Evolutionary conservation across 495 filamentous ascomycete species (phyloP), one percentile per base, ranked within the genome.

Genomic region (Mytilinidion resinicola): DNA sequence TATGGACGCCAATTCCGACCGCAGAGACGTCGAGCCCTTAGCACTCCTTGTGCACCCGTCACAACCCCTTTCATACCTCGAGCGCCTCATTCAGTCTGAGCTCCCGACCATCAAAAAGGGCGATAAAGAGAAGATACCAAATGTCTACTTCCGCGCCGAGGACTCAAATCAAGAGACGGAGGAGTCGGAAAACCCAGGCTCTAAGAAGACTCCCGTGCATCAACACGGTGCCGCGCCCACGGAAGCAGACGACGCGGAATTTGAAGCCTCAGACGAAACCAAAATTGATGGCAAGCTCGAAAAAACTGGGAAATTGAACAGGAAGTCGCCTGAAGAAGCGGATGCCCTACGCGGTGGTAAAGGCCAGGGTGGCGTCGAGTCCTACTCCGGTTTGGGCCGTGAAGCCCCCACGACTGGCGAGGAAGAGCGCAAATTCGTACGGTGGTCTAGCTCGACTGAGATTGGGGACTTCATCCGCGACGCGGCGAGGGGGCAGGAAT

Each of bases 401-500:
- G 80, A 84, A 55, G 65, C 57, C 49, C 59, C 74, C 66, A 49
- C 73, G 68, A n/a, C 70, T 63, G 43, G 66, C 56, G 37, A 66
- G 0, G 46, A 38, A 36, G 63, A 66, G 36, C 70, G 64, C 43
- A 76, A 80, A 20, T 91, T 91, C 74, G 89, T 96, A 0, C 87
- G 90, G n/a, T 97, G 92, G 92, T 90, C 87, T 17, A 81, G 82
- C 39, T 85, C 83, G 14, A 96, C 91, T 9, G 92, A 96, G 64
- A 85, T 97, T 30, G 92, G 91, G 9, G 91, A 96, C 73, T 97
- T 97, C 71, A 90, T 97, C 59, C 88, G 90, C 4, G 92, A 96
- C 65, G 91, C 92, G 0, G 86, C 91, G 4, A 78, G 89, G 0
- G 86, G 85, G 0, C 77, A 86, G 47, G 89, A 95, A 64, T 97